Evolutionary conservation across 1,284 basidiomycete species (phyloP).

Genomic region (Sanghuangporus baumii): DNA sequence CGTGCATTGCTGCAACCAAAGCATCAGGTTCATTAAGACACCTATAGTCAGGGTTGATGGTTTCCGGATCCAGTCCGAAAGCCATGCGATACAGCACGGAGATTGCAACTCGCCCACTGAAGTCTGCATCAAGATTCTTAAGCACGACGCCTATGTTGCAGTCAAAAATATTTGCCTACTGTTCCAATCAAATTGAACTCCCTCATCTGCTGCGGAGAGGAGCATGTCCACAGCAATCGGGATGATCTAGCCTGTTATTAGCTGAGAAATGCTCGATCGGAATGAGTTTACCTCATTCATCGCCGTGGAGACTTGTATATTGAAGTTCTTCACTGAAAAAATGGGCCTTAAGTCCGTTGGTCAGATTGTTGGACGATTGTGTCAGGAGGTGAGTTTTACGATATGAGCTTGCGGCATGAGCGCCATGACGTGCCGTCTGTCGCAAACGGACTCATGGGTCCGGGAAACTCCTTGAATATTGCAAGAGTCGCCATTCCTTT

Average conservation of each 20-base stretch:
- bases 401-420: constrained; percentile 17
- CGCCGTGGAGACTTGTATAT: constrained; percentile 18
- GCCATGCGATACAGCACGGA: constrained; percentile 22
- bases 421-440: constrained; percentile 23
- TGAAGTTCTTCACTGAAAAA: constrained; percentile 20
- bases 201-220: constrained; percentile 7
- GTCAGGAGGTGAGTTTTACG: constrained; percentile 9
- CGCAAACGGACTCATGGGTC: constrained; percentile 16
- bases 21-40: constrained; percentile 1
- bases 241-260: constrained; percentile 15
- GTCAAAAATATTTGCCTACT: constrained; percentile 11
- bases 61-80: constrained; percentile 9
- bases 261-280: not conserved
- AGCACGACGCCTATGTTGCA: not conserved
- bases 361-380: not conserved
- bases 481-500: constrained; percentile 16
- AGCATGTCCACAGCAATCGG: constrained; percentile 14
- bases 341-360: constrained; percentile 15
- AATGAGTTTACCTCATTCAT: constrained; percentile 20
- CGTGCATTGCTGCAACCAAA: not conserved
- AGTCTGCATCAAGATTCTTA: constrained; percentile 12
- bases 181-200: constrained; percentile 20
- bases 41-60: not conserved
- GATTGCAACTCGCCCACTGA: constrained; percentile 20
- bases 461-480: constrained; percentile 23